Conservation (phyloP, 2,329 filamentous ascomycete species). For the Verticillium nonalfalfae region DNA sequence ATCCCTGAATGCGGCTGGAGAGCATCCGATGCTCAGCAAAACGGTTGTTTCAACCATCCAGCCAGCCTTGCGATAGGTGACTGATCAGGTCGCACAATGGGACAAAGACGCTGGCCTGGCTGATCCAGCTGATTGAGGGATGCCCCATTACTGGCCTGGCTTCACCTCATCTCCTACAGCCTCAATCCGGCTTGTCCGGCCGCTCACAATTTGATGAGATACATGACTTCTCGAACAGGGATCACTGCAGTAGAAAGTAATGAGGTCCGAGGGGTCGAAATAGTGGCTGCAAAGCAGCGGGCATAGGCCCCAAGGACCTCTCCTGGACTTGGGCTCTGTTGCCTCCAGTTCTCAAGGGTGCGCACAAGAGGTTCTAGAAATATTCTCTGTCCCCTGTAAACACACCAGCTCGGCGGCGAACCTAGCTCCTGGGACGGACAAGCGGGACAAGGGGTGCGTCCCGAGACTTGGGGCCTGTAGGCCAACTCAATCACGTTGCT, state of each 20-base stretch:
- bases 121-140: background rate
- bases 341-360: background rate
- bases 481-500: background rate
- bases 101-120: background rate
- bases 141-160: background rate
- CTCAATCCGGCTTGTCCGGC: background rate
- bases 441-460: background rate
- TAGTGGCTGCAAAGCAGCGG: background rate
- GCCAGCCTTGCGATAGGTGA: background rate
- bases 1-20: background rate
- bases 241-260: background rate
- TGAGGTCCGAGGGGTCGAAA: background rate
- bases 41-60: background rate
- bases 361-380: conserved; percentile 9
- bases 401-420: background rate
- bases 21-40: background rate
- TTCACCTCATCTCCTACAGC: background rate
- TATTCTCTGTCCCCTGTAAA: conserved; percentile 6
- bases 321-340: too few relatives aligned
- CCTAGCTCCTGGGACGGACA: conserved; percentile 1
- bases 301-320: too few relatives aligned
- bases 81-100: background rate
- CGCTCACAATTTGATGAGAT: background rate
- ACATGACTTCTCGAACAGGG: background rate
- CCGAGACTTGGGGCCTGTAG: background rate